Base-by-base conservation (phyloP, 768 basidiomycete species). In the Paxillus involutus region DNA sequence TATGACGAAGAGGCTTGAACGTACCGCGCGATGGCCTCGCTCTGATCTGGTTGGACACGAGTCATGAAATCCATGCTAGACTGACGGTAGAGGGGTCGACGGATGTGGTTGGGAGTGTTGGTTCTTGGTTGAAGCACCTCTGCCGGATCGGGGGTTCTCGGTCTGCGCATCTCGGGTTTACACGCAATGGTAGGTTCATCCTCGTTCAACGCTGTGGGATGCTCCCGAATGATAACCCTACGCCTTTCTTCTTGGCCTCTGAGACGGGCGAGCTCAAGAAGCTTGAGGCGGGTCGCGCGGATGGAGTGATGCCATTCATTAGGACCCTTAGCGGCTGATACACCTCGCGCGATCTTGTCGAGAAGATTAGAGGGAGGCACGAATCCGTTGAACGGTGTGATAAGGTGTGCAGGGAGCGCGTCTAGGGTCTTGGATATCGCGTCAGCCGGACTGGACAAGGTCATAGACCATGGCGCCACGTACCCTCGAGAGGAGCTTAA, bases 1-100 rank as follows among this genome's bases (percentile, higher is more conserved):
- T 3, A 37, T 16, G 14, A 48, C 30, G 47, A 52, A 53, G 26
- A 44, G 56, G 21, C 21, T 21, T 48, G 36, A n/a, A 76, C 82
- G 50, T 70, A 91, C 89, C 82, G 79, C 52, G 79, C 76, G 64
- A 90, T 83, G 49, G 75, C 75, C 48, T 83, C 77, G 51, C 77
- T 81, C 46, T 51, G 57, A 45, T 72, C 64, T 39, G 72, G 75
- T 48, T 77, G 76, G 30, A 78, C 69, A 11, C 68, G 69, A 55
- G 79, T 81, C 71, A 93, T 82, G 59, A 91, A 91, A 64, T 93
- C 91, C 91, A 92, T 92, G 67, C 89, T 90, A 21, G 89, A 89
- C 73, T 90, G 89, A 53, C 87, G 78, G 71, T 89, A 89, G 24
- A 91, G 73, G 16, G 84, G 84, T 16, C 71, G 69, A 32, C 84